These are phyloP conservation scores for Thraustotheca clavata DNA, from an alignment of 352 stramenopile species.

Conservation along the genomic window DNA sequence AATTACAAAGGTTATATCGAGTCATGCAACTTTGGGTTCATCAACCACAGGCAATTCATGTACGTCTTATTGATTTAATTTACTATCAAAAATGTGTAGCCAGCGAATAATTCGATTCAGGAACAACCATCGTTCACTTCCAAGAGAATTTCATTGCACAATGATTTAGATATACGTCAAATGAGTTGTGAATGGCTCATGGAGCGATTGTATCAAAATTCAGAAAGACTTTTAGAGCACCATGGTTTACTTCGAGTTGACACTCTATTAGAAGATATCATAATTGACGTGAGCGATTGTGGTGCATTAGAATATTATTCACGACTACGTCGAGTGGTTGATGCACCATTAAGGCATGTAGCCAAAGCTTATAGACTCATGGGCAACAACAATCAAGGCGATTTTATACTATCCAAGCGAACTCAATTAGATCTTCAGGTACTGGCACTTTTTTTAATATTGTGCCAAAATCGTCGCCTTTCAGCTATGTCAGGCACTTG, in stretches of 20 bases:
- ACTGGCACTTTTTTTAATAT: too few species aligned
- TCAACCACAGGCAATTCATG: background rate
- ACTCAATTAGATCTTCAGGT: background rate
- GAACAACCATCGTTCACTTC: background rate
- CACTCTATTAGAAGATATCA: background rate
- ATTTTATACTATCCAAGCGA: background rate
- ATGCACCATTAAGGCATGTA: background rate
- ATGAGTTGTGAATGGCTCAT: conserved; percentile 2
- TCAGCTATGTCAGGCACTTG: background rate
- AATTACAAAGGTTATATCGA: background rate
- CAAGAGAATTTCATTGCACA: background rate
- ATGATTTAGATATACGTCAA: background rate
- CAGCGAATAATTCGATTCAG: background rate
- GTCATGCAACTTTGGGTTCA: background rate
- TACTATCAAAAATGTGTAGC: background rate
- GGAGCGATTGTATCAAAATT: background rate
- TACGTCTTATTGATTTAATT: background rate
- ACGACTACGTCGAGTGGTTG: background rate
- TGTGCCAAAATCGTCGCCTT: background rate
- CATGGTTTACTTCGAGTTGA: background rate
- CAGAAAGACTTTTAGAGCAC: background rate
- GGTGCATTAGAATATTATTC: background rate
- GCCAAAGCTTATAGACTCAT: background rate
- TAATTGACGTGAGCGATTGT: background rate
- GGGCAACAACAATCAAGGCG: background rate